Evolutionary conservation across 2,329 filamentous ascomycete genomes (phyloP).

Genomic region (Helminthosporium solani): DNA sequence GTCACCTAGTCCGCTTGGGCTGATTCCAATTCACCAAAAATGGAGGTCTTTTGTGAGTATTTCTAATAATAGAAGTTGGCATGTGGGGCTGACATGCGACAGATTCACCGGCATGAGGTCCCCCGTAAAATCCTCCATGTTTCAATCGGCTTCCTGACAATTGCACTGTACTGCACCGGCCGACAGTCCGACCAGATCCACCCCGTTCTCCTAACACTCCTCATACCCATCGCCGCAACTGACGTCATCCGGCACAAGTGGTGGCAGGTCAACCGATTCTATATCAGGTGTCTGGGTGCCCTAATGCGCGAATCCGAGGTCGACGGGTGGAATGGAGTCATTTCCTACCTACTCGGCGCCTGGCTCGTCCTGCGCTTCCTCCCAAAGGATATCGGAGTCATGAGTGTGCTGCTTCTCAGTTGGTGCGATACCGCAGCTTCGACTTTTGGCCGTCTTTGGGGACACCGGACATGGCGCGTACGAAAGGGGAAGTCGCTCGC

Average conservation of each 20-base stretch:
- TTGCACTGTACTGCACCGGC: conserved; percentile 80
- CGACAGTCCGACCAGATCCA: conserved; percentile 76
- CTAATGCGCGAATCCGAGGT: conserved; percentile 98
- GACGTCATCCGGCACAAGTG: conserved; percentile 84
- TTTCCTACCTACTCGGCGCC: conserved; percentile 90
- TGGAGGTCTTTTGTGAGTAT: conserved; percentile 79
- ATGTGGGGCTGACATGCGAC: conserved; percentile 18
- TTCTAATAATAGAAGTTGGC: neutral
- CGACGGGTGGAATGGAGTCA: conserved; percentile 91
- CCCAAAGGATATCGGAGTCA: conserved; percentile 88
- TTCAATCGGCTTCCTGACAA: conserved; percentile 91
- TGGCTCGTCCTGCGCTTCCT: conserved; percentile 84
- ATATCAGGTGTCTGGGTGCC: conserved; percentile 80
- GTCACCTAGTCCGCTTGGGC: conserved; percentile 85
- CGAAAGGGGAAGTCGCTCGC: conserved; percentile 88
- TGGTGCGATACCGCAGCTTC: conserved; percentile 98
- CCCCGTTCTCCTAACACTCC: conserved; percentile 75
- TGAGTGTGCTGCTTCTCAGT: conserved; percentile 85
- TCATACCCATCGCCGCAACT: conserved; percentile 79
- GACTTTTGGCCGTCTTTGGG: conserved; percentile 88
- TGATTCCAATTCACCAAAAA: conserved; percentile 92
- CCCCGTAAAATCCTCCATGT: conserved; percentile 91
- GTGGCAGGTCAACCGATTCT: conserved; percentile 78
- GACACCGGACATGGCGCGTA: conserved; percentile 82
- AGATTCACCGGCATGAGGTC: conserved; percentile 87